These are phyloP conservation scores for Penicillium sp. DNA, from an alignment of 2,329 filamentous ascomycete genomes.

Conservation along the genomic window DNA sequence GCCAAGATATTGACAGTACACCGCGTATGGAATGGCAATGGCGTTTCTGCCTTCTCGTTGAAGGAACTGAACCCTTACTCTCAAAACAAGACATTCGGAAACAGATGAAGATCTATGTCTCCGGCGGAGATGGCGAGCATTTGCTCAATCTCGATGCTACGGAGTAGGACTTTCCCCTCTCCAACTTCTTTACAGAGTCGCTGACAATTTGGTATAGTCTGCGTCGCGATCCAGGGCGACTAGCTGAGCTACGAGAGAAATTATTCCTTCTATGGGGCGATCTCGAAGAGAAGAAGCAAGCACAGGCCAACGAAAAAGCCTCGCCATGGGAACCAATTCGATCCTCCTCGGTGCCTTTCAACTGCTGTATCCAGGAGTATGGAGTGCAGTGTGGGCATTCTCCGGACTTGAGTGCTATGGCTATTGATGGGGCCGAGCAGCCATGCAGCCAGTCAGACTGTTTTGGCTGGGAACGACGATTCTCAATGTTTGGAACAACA, in stretches of 20 bases:
- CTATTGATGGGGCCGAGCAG: conserved; percentile 31
- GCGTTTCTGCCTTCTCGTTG: conserved; percentile 75
- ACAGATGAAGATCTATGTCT: conserved; percentile 67
- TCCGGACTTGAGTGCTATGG: conserved; percentile 41
- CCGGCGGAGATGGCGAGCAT: conserved; percentile 56
- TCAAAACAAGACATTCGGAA: conserved; percentile 39
- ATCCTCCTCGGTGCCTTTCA: conserved; percentile 60
- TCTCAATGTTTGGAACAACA: conserved; percentile 63
- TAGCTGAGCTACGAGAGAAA: conserved; percentile 62
- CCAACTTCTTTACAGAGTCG: neutral
- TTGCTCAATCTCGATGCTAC: conserved; percentile 56
- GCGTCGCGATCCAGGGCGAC: conserved; percentile 46
- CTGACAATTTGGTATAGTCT: conserved; percentile 48
- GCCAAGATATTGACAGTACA: conserved; percentile 24
- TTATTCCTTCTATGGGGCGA: conserved; percentile 84
- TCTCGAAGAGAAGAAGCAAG: conserved; percentile 66
- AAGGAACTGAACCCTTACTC: conserved; percentile 57
- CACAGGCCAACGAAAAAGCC: conserved; percentile 26
- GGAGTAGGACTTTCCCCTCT: conserved; percentile 46
- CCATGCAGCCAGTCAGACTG: conserved; percentile 42
- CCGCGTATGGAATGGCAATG: conserved; percentile 65
- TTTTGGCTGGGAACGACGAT: conserved; percentile 61
- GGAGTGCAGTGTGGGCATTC: conserved; percentile 50
- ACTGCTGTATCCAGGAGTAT: conserved; percentile 70
- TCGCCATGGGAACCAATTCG: conserved; percentile 16